Conservation (phyloP, 1,284 basidiomycete genomes). For the Kwoniella shivajii region DNA sequence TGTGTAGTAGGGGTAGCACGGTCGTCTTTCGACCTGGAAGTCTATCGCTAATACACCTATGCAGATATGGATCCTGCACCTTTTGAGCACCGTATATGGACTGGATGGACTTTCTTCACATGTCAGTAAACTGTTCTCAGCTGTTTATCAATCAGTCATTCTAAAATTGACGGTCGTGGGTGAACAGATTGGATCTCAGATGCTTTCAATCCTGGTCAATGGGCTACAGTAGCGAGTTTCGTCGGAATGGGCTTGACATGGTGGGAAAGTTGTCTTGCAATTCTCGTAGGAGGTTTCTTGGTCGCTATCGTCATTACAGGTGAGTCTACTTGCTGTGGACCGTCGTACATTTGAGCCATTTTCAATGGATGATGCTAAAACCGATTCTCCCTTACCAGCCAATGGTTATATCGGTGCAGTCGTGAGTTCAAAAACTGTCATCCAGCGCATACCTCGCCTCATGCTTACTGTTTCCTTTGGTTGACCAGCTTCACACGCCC, state of each 20-base stretch:
- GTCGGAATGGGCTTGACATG: constrained; percentile 44
- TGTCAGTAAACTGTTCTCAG: too few relatives aligned
- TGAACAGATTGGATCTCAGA: constrained; percentile 44
- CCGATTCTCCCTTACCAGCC: constrained; percentile 24
- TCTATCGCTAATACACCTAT: too few relatives aligned
- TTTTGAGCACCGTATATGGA: constrained; percentile 41
- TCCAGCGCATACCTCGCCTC: neutral
- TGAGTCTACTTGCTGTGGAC: constrained; percentile 17
- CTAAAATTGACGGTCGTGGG: neutral
- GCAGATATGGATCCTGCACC: constrained; percentile 48
- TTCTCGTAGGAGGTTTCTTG: constrained; percentile 35
- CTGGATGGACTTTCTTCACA: constrained; percentile 41
- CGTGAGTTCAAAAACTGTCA: too few relatives aligned
- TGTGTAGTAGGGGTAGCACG: constrained; percentile 12
- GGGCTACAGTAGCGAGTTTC: constrained; percentile 43
- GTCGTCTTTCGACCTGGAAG: too few relatives aligned
- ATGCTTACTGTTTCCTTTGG: neutral
- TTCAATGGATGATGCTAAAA: neutral
- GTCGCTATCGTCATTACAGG: constrained; percentile 39
- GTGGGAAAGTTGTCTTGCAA: constrained; percentile 45
- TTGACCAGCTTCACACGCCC: constrained; percentile 57
- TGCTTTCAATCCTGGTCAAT: constrained; percentile 44
- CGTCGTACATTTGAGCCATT: neutral
- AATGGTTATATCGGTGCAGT: constrained; percentile 74
- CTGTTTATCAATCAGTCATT: neutral